Evolutionary conservation across 495 filamentous ascomycete species (phyloP).

Genomic region (Hypomontagnella submonticulosa): DNA sequence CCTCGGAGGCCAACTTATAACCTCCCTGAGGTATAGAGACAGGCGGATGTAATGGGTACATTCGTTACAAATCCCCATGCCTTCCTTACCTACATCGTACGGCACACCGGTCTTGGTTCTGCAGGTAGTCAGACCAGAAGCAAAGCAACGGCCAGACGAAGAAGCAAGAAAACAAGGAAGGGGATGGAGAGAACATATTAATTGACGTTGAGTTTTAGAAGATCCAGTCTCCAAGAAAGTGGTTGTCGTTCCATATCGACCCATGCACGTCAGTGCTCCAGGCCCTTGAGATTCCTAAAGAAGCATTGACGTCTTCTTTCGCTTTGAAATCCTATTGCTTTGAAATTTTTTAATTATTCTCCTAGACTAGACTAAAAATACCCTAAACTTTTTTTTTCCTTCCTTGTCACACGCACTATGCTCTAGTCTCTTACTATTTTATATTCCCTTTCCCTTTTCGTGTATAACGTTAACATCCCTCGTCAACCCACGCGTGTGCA

Average conservation of each 20-base stretch:
- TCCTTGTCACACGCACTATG: conserved; percentile 2
- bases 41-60: conserved; percentile 36
- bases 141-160: conserved; percentile 17
- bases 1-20: conserved; percentile 24
- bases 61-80: neutral
- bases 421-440: conserved; percentile 9
- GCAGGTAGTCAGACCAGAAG: conserved; percentile 40
- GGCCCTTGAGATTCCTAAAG: conserved; percentile 33
- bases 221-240: conserved; percentile 19
- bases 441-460: conserved; percentile 2
- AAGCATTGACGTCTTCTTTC: conserved; percentile 23
- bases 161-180: conserved; percentile 18
- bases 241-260: conserved; percentile 40
- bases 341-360: conserved; percentile 30
- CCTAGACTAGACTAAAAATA: conserved; percentile 32
- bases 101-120: conserved; percentile 39
- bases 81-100: conserved; percentile 30
- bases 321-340: conserved; percentile 23
- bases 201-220: conserved; percentile 27
- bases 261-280: conserved; percentile 37
- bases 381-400: conserved; percentile 4
- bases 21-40: conserved; percentile 28
- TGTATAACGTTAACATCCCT: too few relatives aligned
- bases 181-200: conserved; percentile 14
- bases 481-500: too few relatives aligned